Percentiles rank a stretch among this genome's conserved stretches.
phyloP scores from a whole-genome alignment of 371 early-diverging fungal genomes.

The Gilbertella persicaria region DNA sequence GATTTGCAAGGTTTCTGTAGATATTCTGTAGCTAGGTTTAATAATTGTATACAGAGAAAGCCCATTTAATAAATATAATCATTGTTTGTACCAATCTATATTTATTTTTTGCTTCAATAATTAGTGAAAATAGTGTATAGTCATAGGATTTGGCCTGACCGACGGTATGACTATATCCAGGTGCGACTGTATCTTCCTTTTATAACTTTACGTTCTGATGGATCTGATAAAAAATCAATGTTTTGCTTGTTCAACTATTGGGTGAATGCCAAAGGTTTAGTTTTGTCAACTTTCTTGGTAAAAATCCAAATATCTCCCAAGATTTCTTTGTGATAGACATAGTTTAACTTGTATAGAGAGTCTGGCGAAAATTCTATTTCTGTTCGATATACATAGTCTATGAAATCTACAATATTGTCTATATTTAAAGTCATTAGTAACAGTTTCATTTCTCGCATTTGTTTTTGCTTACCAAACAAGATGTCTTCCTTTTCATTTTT shows the following conservation, averaged over 20 bases:
- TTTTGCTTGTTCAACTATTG: conserved; percentile 23
- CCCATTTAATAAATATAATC: conserved; percentile 1
- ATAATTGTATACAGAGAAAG: conserved; percentile 6
- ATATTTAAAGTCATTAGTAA: conserved; percentile 17
- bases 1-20: conserved; percentile 10
- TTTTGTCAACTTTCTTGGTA: conserved; percentile 9
- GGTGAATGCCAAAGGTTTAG: conserved; percentile 17
- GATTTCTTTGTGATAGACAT: conserved; percentile 13
- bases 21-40: conserved; percentile 7
- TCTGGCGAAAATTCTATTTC: conserved; percentile 5
- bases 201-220: conserved; percentile 20
- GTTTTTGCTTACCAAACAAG: conserved; percentile 11
- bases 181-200: no score
- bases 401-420: conserved; percentile 22
- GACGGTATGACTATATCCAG: no score
- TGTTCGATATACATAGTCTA: conserved; percentile 22
- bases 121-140: no score
- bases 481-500: conserved; percentile 8
- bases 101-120: no score
- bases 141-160: no score
- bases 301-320: conserved; percentile 11
- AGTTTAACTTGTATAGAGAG: conserved; percentile 17
- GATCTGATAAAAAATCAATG: conserved; percentile 16
- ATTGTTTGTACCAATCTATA: no score
- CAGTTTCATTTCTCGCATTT: conserved; percentile 17